Conservation (phyloP, 179 eudicot species). For the Vitellaria paradoxa region DNA sequence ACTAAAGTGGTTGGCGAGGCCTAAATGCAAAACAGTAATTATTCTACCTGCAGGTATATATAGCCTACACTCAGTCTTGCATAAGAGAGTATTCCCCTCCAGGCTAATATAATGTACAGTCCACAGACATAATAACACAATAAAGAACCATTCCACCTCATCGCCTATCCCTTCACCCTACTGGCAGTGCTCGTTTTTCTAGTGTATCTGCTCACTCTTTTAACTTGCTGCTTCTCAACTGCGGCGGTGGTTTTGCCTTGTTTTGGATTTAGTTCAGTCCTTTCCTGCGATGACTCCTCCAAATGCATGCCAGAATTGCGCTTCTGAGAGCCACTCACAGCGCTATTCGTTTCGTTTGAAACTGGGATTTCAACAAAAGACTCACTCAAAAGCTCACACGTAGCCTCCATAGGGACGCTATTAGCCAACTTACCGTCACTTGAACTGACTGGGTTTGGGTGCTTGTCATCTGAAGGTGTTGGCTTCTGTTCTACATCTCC, state of each 20-base stretch:
- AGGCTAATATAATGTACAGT: no score
- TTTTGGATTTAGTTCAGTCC: conserved; percentile 15
- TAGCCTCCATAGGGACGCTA: conserved; percentile 22
- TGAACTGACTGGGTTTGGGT: conserved; percentile 8
- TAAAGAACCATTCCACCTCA: background rate
- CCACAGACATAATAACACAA: no score
- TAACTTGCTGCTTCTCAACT: conserved; percentile 18
- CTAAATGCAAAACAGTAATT: no score
- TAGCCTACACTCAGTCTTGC: no score
- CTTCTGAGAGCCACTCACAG: conserved; percentile 35
- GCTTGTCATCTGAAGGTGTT: conserved; percentile 23
- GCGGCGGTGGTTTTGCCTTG: conserved; percentile 9
- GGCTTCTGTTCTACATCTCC: conserved; percentile 19
- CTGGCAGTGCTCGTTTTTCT: conserved; percentile 3
- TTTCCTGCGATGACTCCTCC: conserved; percentile 29
- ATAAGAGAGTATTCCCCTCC: no score
- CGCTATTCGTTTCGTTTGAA: conserved; percentile 20
- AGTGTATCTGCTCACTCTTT: conserved; percentile 9
- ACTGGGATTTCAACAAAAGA: conserved; percentile 33
- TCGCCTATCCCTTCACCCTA: conserved; percentile 24
- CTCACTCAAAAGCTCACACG: conserved; percentile 27
- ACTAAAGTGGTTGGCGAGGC: no score
- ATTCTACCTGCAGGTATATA: no score
- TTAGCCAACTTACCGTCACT: background rate
- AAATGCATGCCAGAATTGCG: conserved; percentile 32